These are phyloP conservation scores for Rostrohypoxylon terebratum DNA, from an alignment of 495 filamentous ascomycete species.

Conservation along the genomic window DNA sequence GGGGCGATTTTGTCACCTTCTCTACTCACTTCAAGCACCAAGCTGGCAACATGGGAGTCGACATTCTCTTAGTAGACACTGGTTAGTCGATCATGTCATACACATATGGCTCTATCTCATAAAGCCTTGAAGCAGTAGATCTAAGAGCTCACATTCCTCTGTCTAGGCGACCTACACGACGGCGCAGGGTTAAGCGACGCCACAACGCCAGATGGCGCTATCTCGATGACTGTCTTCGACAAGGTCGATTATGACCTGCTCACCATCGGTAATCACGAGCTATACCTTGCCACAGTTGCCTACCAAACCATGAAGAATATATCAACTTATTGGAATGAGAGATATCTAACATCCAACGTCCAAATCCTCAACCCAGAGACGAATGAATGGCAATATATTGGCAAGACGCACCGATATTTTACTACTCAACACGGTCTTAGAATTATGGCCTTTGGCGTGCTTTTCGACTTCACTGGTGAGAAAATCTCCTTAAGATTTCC, in stretches of 20 bases:
- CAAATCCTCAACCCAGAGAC: slow-evolving; percentile 75
- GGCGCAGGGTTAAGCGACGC: slow-evolving; percentile 84
- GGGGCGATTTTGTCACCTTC: slow-evolving; percentile 90
- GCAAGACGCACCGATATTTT: slow-evolving; percentile 78
- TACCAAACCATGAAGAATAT: slow-evolving; percentile 56
- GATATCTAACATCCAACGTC: slow-evolving; percentile 83
- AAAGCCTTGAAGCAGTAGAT: neutral
- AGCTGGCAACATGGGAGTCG: slow-evolving; percentile 71
- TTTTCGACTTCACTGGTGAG: slow-evolving; percentile 83
- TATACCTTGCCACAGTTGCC: slow-evolving; percentile 69
- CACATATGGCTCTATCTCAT: too few relatives aligned
- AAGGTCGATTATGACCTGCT: slow-evolving; percentile 64
- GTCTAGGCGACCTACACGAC: slow-evolving; percentile 67
- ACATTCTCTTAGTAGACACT: slow-evolving; percentile 84
- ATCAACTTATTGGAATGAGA: slow-evolving; percentile 56
- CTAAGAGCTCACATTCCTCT: slow-evolving; percentile 1
- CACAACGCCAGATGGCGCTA: slow-evolving; percentile 78
- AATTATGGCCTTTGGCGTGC: slow-evolving; percentile 82
- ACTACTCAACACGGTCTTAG: slow-evolving; percentile 78
- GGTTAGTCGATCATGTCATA: slow-evolving; percentile 65
- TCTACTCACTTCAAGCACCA: slow-evolving; percentile 74
- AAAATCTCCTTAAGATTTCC: slow-evolving; percentile 71
- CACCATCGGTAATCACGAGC: slow-evolving; percentile 79
- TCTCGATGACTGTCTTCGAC: slow-evolving; percentile 76
- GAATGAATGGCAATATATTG: slow-evolving; percentile 73